Evolutionary conservation across 148 eudicot genomes (phyloP).

Genomic region (Camellia japonica): DNA sequence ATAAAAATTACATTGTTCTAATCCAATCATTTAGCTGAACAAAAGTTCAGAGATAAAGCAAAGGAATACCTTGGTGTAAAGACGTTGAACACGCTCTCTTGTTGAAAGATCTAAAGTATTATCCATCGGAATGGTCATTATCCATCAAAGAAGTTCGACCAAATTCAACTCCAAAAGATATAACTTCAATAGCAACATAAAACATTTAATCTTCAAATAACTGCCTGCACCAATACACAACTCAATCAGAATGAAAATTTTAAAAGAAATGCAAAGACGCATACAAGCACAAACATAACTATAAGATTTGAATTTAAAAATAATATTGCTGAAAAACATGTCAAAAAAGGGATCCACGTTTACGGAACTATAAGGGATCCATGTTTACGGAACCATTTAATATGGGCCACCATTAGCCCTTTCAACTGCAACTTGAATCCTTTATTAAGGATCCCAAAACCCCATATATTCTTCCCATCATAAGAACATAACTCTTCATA

Average conservation of each 20-base stretch:
- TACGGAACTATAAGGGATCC: not conserved
- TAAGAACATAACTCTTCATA: not conserved
- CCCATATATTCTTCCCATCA: not conserved
- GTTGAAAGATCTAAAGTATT: constrained; percentile 55
- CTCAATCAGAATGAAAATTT: not conserved
- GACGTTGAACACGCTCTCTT: constrained; percentile 61
- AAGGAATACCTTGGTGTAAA: constrained; percentile 54
- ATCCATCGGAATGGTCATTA: constrained; percentile 78
- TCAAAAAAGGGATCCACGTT: not conserved
- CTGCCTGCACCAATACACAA: not conserved
- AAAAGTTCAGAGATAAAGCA: not conserved
- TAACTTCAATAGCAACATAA: constrained; percentile 24
- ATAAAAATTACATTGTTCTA: not conserved
- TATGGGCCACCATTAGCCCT: not conserved
- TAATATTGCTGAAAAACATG: not conserved
- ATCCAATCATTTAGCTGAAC: constrained; percentile 1
- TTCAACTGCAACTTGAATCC: not conserved
- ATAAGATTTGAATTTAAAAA: not conserved
- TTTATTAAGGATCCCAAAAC: not conserved
- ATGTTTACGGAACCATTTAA: not conserved
- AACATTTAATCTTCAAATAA: constrained; percentile 6
- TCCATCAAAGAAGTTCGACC: constrained; percentile 42
- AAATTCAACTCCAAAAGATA: constrained; percentile 18
- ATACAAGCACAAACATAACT: not conserved
- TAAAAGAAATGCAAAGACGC: not conserved